Evolutionary conservation across 1,284 basidiomycete genomes (phyloP), one percentile per base, ranked within the genome.

Genomic region (Limonomyces culmigenus): DNA sequence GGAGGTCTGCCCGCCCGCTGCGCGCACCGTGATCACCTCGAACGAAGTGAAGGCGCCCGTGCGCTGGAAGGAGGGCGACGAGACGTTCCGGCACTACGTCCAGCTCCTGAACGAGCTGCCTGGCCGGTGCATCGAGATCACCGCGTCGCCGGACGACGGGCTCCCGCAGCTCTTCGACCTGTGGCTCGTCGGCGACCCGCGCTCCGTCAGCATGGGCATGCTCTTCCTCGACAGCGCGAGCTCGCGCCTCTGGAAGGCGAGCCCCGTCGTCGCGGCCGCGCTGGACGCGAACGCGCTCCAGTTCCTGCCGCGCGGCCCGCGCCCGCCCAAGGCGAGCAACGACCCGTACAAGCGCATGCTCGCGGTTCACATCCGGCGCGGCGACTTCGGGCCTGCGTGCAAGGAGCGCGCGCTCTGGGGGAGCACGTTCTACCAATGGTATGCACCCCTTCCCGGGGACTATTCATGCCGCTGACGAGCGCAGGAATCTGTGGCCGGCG

Each of bases 121-220:
- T 0, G 58, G 63, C 33, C 44, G 54, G 2, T 66, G 64, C 40
- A 52, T 67, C 31, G 65, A 65, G 41, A 54, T 66, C 21, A 49
- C 56, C 29, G 43, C 51, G 2, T 53, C 51, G 20, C 37, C 44
- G 5, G 51, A 54, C 23, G 60, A 65, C 33, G 41, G 36, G n/a
- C 56, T 49, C 36, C 52, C 59, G 0, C 63, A 65, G 44, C 10
- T 27, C 10, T 67, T 66, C 42, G 62, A 65, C 34, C 41, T 63
- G 17, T 59, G 51, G 45, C 42, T 63, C n/a, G n/a, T n/a, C n/a
- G n/a, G n/a, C n/a, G n/a, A n/a, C n/a, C n/a, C n/a, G n/a, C n/a
- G n/a, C n/a, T n/a, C n/a, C n/a, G n/a, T n/a, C n/a, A n/a, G n/a
- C n/a, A n/a, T n/a, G n/a, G n/a, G n/a, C n/a, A n/a, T n/a, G n/a